Evolutionary conservation across 192 early-diverging fungal genomes (phyloP), one percentile per base, ranked within the genome.

Genomic region (Podila epigama): DNA sequence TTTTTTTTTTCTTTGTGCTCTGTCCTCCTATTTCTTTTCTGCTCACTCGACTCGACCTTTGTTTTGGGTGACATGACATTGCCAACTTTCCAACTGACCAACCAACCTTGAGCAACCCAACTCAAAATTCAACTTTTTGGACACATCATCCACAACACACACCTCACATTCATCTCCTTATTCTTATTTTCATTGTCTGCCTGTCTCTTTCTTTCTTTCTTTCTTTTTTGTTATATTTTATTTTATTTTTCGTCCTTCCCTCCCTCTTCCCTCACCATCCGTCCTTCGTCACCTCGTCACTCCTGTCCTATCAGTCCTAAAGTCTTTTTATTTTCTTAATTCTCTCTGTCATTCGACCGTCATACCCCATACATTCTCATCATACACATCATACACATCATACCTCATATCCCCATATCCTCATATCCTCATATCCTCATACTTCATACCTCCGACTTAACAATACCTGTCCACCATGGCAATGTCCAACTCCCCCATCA

Each of bases 401-500:
- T 15, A 32, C 52, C 8, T 6, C 3, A 29, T 11, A 54, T 6
- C 6, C 7, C 25, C 11, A 11, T 6, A 22, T 31, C 7, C 28
- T 27, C 5, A 25, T 32, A 4, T 32, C 16, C 8, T 29, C 52
- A 10, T 54, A 31, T 16, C 32, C 36, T 4, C 31, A 16, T 16
- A 44, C n/a, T 28, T 32, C 55, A 34, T 6, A 56, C 13, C 15
- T 31, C 12, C 3, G n/a, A 16, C 4, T 20, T 28, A 57, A 33
- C 27, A 3, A 32, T 33, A 57, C 5, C 8, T n/a, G 7, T 41
- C 42, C 44, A 66, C 60, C 51, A 60, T 66, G 54, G 53, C 64
- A 33, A 62, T 68, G 65, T 58, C 65, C 27, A 63, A 62, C 59
- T 63, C 65, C 4, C 64, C 72, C 59, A 75, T 75, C 66, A 68